Evolutionary conservation across 2,329 filamentous ascomycete genomes (phyloP).

Genomic region (Cladosporium sp.): DNA sequence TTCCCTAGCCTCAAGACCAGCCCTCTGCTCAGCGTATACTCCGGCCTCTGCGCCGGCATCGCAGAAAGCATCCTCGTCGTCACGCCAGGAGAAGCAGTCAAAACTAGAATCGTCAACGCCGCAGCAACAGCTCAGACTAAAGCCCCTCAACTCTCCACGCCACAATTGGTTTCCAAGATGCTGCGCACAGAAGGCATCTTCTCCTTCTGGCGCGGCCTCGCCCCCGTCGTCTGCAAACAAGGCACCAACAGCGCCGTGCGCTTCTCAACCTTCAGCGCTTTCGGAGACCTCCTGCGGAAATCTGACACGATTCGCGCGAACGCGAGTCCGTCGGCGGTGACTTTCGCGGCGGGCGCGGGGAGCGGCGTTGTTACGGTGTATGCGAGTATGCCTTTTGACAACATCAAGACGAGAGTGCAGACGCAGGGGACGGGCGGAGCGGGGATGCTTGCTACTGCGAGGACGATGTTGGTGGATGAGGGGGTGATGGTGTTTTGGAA

Average conservation of each 20-base stretch:
- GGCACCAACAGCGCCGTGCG: constrained; percentile 31
- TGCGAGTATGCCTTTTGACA: constrained; percentile 32
- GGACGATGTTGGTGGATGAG: constrained; percentile 16
- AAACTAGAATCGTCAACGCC: constrained; percentile 34
- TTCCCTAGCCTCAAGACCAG: constrained; percentile 19
- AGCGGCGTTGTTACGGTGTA: constrained; percentile 32
- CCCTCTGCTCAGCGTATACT: constrained; percentile 29
- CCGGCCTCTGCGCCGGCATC: constrained; percentile 31
- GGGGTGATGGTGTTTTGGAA: constrained; percentile 22
- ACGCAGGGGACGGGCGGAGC: constrained; percentile 32
- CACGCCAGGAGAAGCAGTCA: constrained; percentile 35
- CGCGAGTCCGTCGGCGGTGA: constrained; percentile 15
- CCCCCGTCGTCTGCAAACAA: constrained; percentile 31
- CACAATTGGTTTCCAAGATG: constrained; percentile 18
- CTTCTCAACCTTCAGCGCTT: constrained; percentile 30
- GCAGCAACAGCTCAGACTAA: constrained; percentile 22
- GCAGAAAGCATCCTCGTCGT: constrained; percentile 32
- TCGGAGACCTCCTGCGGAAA: constrained; percentile 25
- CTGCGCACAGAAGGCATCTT: constrained; percentile 23
- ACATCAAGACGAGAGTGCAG: constrained; percentile 33
- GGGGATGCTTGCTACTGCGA: constrained; percentile 17
- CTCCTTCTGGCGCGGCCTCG: constrained; percentile 28
- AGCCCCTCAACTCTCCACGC: constrained; percentile 6
- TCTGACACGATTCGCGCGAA: constrained; percentile 11
- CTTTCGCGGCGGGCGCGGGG: constrained; percentile 26